Evolutionary conservation across 768 basidiomycete species (phyloP).

Genomic region (Phlebiopsis gigantea): DNA sequence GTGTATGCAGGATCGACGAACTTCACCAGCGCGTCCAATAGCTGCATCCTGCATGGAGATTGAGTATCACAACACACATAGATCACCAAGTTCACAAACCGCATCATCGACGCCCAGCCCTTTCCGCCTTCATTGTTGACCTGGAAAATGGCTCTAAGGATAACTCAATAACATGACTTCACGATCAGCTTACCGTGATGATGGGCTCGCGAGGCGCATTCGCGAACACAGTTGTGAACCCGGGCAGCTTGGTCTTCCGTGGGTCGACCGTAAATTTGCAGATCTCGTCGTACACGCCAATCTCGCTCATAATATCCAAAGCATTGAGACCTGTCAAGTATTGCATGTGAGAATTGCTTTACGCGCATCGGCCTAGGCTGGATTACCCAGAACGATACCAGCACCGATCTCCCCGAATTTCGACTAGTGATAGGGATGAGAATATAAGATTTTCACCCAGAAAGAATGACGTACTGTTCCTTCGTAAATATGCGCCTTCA

Average conservation of each 20-base stretch:
- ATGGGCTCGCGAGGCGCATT: background rate
- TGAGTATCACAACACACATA: no score
- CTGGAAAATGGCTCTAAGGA: background rate
- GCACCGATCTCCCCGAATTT: constrained; percentile 12
- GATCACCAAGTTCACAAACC: no score
- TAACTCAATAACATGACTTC: background rate
- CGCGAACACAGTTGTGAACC: constrained; percentile 1
- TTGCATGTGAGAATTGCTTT: no score
- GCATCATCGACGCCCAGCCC: background rate
- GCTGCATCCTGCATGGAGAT: background rate
- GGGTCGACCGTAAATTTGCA: background rate
- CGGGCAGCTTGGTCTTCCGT: background rate
- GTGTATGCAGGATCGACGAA: constrained; percentile 2
- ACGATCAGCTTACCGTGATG: background rate
- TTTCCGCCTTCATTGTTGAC: background rate
- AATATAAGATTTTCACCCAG: background rate
- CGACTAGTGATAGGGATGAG: background rate
- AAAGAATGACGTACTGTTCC: constrained; percentile 32
- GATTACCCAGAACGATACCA: constrained; percentile 9
- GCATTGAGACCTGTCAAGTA: constrained; percentile 5
- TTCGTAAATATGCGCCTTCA: constrained; percentile 46
- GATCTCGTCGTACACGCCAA: constrained; percentile 9
- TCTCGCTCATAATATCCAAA: constrained; percentile 1
- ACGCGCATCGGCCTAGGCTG: no score
- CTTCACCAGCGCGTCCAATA: constrained; percentile 7